Base-by-base conservation (phyloP, 2,329 filamentous ascomycete species). In the Fusarium verrucosum region DNA sequence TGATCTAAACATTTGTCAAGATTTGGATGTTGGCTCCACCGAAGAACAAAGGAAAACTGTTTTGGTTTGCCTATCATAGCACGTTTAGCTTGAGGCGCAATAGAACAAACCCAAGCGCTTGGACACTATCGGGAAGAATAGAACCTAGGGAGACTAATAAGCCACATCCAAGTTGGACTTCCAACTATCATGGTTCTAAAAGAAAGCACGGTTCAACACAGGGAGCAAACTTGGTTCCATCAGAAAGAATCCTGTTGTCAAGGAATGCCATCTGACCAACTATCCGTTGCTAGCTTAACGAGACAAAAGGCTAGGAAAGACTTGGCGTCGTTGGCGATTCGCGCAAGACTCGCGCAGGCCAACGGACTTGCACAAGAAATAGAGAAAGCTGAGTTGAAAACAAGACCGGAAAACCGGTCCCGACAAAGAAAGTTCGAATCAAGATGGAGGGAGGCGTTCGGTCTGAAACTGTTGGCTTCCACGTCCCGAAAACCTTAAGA, bases 341-440 rank as follows among this genome's bases (percentile, higher is more conserved):
- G 33, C 38, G 32, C 25, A 37, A 33, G 28, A 20, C n/a, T 25
- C 16, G 28, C 23, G 16, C 23, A 40, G 20, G 30, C 22, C n/a
- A 43, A 38, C 17, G 43, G 30, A 46, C 37, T 63, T 58, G 53
- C 17, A 63, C 38, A 63, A 64, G 52, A 36, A 28, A 44, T 16
- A 45, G 32, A 44, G 32, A 10, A 25, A 33, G 43, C 28, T 47
- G 23, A 23, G 23, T 25, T 30, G 28, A 55, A 45, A 32, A 38
- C 25, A 26, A 5, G 22, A 7, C 35, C 23, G 17, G 30, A 30
- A 56, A 54, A 50, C 45, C 41, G 28, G 36, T 28, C 28, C 40
- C 32, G 10, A 35, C 28, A 45, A 49, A 58, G 42, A 38, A 58
- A 42, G 30, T 28, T 30, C 33, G 22, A 47, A 38, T 43, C 13